Percentiles rank a stretch among this genome's conserved stretches.
Conservation (phyloP, 805 yeast genomes). For the Lachancea sp. region DNA sequence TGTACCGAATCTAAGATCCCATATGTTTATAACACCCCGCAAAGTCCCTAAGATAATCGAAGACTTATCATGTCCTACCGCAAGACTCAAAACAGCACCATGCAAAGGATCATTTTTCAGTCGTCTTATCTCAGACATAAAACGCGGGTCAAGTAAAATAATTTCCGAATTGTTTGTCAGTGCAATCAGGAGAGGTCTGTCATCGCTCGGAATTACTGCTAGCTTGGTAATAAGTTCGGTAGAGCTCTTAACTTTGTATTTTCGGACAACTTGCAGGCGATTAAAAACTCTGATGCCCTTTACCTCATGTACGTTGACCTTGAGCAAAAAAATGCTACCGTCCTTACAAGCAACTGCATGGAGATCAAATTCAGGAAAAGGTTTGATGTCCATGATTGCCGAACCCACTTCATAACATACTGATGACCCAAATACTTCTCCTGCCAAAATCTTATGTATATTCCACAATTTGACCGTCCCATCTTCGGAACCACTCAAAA, state of each 20-base stretch:
- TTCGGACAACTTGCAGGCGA: slow-evolving; percentile 20
- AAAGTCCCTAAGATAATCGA: slow-evolving; percentile 76
- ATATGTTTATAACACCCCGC: slow-evolving; percentile 65
- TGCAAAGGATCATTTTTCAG: slow-evolving; percentile 52
- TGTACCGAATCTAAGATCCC: slow-evolving; percentile 72
- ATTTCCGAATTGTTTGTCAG: slow-evolving; percentile 50
- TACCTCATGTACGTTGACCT: slow-evolving; percentile 31
- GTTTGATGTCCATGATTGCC: slow-evolving; percentile 43
- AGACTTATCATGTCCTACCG: slow-evolving; percentile 43
- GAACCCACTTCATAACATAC: slow-evolving; percentile 44
- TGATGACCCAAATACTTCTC: slow-evolving; percentile 46
- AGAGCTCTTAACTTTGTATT: slow-evolving; percentile 19
- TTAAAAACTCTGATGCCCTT: slow-evolving; percentile 10
- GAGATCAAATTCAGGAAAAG: slow-evolving; percentile 49
- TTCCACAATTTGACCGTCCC: slow-evolving; percentile 82
- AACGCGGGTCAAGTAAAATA: slow-evolving; percentile 50
- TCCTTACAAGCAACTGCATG: slow-evolving; percentile 46
- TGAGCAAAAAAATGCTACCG: slow-evolving; percentile 32
- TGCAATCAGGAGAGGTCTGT: slow-evolving; percentile 40
- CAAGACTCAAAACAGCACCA: slow-evolving; percentile 61
- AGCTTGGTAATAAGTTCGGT: slow-evolving; percentile 42
- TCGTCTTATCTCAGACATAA: slow-evolving; percentile 38
- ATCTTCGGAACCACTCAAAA: slow-evolving; percentile 71
- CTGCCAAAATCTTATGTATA: slow-evolving; percentile 52
- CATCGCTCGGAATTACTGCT: slow-evolving; percentile 36